Base-by-base conservation (phyloP, 1,284 basidiomycete species). In the Paramarasmius palmivorus region DNA sequence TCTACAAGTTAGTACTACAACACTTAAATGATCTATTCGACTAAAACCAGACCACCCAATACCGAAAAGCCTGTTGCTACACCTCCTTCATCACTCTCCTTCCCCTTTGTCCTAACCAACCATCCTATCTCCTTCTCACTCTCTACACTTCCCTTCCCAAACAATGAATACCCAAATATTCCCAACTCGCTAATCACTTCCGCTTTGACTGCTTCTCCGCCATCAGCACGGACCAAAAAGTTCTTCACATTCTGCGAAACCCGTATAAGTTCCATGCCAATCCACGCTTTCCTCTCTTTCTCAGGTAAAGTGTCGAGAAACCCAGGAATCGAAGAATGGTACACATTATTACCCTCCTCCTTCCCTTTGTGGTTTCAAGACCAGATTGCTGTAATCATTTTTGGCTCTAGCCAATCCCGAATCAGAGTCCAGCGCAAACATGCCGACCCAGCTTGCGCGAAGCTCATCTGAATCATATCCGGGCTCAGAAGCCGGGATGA, bases 331-430 rank as follows among this genome's bases (percentile, higher is more conserved):
- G 97, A 75, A 1, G 67, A 63, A 5, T 91, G 88, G 73, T 98
- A 99, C 22, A 98, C 83, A 65, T 99, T 99, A 69, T 99, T 97
- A 2, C n/a, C 96, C 96, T 0, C 97, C 96, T 4, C 97, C 96
- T 74, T 99, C 93, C 17, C 95, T 82, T 69, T 98, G 95, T 0
- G 96, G 96, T 69, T 99, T 98, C 47, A 98, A 79, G 2, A 98
- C 97, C 42, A 92, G 86, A 7, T 42, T 42, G 15, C 22, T 15
- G 41, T 42, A 25, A 25, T 29, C 32, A 12, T 32, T 32, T 32
- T 32, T 32, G 23, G 44, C 44, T 9, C 44, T 22, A 29, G 44
- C 32, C 25, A 17, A 12, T 78, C 72, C 4, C 74, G 64, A 0
- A 85, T 77, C 10, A 77, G 62, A 2, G 57, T 90, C 84, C 45